Percentiles rank a stretch among this genome's conserved stretches.
These are phyloP conservation scores for Phytophthora colocasiae DNA, from an alignment of 352 stramenopile genomes.

Conservation along the genomic window DNA sequence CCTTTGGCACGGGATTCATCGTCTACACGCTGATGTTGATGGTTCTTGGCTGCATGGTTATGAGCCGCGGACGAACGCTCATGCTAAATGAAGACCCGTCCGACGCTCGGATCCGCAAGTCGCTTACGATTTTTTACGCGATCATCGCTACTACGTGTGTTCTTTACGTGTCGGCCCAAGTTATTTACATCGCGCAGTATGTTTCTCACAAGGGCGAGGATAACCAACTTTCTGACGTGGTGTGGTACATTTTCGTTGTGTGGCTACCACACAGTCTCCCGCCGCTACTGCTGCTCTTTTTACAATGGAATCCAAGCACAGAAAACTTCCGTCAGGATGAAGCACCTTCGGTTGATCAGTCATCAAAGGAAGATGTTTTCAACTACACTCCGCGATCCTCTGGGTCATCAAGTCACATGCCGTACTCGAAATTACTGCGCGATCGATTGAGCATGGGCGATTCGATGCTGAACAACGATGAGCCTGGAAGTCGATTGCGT, in stretches of 20 bases:
- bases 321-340: constrained; percentile 73
- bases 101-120: constrained; percentile 83
- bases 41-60: constrained; percentile 88
- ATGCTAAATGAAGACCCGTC: constrained; percentile 90
- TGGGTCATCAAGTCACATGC: constrained; percentile 79
- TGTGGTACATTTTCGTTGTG: constrained; percentile 91
- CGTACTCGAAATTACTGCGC: constrained; percentile 77
- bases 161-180: constrained; percentile 86
- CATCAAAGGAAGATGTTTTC: constrained; percentile 86
- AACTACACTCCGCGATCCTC: constrained; percentile 85
- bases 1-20: constrained; percentile 79
- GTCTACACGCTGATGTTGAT: constrained; percentile 88
- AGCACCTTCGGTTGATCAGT: constrained; percentile 62
- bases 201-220: constrained; percentile 60
- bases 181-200: constrained; percentile 91
- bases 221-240: constrained; percentile 76
- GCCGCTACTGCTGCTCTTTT: constrained; percentile 79
- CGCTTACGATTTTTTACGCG: constrained; percentile 88
- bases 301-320: constrained; percentile 88
- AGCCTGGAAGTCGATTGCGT: constrained; percentile 81
- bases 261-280: constrained; percentile 83
- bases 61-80: constrained; percentile 80
- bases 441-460: constrained; percentile 81
- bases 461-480: constrained; percentile 81
- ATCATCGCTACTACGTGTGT: constrained; percentile 90